phyloP scores from a whole-genome alignment of 202 grass and related monocot species.

The Schoenoplectus tabernaemontani region DNA sequence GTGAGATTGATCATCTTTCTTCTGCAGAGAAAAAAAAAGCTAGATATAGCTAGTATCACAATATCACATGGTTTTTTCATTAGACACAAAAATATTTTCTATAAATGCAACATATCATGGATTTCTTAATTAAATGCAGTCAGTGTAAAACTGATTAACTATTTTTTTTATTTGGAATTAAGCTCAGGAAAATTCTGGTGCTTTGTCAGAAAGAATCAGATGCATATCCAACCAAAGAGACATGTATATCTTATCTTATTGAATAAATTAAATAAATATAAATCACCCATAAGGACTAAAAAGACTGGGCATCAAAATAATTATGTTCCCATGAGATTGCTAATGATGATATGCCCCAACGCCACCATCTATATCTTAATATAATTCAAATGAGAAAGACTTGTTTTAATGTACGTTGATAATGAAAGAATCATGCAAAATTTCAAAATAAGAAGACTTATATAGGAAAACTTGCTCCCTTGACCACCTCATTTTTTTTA shows the following conservation, averaged over 20 bases:
- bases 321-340: too few species aligned
- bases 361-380: too few species aligned
- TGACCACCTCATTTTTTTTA: too few species aligned
- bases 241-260: background rate
- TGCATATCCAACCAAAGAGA: background rate
- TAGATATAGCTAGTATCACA: background rate
- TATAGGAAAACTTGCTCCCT: too few species aligned
- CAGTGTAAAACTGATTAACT: background rate
- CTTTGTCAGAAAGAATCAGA: background rate
- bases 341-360: too few species aligned
- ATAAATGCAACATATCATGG: background rate
- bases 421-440: too few species aligned
- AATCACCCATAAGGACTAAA: background rate
- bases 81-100: background rate
- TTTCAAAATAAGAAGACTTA: too few species aligned
- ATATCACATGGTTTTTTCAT: background rate
- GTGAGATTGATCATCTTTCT: background rate
- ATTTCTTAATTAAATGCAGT: background rate
- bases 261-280: background rate
- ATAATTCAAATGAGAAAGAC: too few species aligned
- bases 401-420: too few species aligned
- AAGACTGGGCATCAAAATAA: background rate
- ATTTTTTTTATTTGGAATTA: background rate
- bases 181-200: background rate
- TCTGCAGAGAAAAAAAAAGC: background rate